Conservation (phyloP, 768 basidiomycete species). For the Leccinellum luteum region DNA sequence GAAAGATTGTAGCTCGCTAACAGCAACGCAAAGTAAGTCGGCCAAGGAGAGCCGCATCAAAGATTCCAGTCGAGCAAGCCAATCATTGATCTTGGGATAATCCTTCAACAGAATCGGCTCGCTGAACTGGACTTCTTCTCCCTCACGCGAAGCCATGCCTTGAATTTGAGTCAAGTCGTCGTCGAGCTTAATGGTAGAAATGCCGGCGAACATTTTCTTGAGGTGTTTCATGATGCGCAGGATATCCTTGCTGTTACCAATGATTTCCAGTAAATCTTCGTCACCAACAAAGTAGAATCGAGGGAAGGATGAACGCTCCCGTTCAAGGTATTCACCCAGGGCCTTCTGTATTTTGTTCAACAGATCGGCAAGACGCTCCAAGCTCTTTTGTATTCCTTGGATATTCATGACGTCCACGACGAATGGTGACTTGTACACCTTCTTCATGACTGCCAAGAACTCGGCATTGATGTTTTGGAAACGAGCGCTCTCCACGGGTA, state of each 20-base stretch:
- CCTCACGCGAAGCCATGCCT: conserved; percentile 94
- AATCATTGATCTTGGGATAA: conserved; percentile 97
- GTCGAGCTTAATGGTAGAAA: conserved; percentile 84
- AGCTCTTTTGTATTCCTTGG: conserved; percentile 91
- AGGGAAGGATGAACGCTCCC: conserved; percentile 96
- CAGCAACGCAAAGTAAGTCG: conserved; percentile 73
- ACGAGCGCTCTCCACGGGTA: conserved; percentile 95
- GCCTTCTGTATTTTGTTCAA: conserved; percentile 99
- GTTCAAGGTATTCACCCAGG: conserved; percentile 96
- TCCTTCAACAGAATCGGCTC: conserved; percentile 86
- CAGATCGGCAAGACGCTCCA: conserved; percentile 94
- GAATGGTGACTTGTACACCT: conserved; percentile 98
- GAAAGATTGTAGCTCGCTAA: conserved; percentile 75
- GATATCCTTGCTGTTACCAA: conserved; percentile 99
- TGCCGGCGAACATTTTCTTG: conserved; percentile 99
- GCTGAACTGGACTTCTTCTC: conserved; percentile 87
- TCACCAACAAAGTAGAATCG: conserved; percentile 99
- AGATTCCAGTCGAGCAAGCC: conserved; percentile 88
- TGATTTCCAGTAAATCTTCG: conserved; percentile 97
- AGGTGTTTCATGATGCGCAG: conserved; percentile 98
- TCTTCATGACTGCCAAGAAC: conserved; percentile 98
- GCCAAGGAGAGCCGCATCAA: conserved; percentile 94
- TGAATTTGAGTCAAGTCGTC: conserved; percentile 85
- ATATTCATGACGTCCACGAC: conserved; percentile 97
- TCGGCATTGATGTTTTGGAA: conserved; percentile 99